Conservation (phyloP, 1,284 basidiomycete species). For the Microbotryum intermedium region DNA sequence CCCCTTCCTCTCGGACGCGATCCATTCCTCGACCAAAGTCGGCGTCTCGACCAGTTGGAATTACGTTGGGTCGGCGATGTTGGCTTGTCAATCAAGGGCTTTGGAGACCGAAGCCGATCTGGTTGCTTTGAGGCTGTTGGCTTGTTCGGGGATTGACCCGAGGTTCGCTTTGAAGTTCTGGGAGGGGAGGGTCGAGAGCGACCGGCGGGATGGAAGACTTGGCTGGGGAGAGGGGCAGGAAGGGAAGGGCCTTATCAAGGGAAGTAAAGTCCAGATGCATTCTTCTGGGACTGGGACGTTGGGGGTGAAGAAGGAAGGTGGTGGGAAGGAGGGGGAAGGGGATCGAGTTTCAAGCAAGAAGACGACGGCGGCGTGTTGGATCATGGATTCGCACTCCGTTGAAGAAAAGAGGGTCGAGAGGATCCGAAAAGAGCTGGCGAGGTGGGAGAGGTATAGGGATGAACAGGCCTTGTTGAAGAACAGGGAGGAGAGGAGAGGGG, state of each 20-base stretch:
- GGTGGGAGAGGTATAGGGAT: constrained; percentile 28
- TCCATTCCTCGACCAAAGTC: constrained; percentile 20
- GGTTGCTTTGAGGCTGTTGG: constrained; percentile 29
- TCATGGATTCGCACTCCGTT: constrained; percentile 28
- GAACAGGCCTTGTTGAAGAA: no score
- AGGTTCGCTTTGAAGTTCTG: constrained; percentile 30
- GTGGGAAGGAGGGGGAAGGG: background rate
- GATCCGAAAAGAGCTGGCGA: constrained; percentile 29
- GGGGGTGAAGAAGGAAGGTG: no score
- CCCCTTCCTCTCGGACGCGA: constrained; percentile 34
- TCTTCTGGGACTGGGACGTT: background rate
- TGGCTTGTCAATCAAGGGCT: constrained; percentile 22
- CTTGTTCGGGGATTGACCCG: constrained; percentile 32
- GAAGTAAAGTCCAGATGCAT: background rate
- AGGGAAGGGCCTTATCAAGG: constrained; percentile 2
- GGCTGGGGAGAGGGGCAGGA: constrained; percentile 1
- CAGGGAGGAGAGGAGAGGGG: no score
- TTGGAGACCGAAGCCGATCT: constrained; percentile 28
- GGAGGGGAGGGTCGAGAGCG: constrained; percentile 9
- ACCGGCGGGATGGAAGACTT: no score
- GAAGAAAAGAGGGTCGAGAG: constrained; percentile 26
- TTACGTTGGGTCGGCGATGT: constrained; percentile 11
- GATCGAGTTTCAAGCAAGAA: background rate
- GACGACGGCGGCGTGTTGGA: constrained; percentile 1
- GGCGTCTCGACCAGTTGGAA: constrained; percentile 21